Evolutionary conservation across 1,284 basidiomycete genomes (phyloP).

Genomic region (Cryptococcus sp.): DNA sequence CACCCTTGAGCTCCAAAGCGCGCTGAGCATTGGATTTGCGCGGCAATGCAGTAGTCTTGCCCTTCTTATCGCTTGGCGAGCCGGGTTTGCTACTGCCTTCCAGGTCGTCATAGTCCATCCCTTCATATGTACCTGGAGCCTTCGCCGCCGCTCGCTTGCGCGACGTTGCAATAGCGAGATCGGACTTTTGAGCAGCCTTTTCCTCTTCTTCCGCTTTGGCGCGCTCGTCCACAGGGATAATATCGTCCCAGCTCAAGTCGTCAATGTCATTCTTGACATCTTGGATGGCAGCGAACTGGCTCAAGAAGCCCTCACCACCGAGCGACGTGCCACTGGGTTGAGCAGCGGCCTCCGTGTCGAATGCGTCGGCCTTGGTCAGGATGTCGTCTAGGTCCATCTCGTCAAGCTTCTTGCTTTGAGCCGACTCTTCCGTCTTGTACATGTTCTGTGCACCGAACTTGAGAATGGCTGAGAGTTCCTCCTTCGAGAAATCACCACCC

Average conservation of each 20-base stretch:
- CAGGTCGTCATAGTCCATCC: conserved; percentile 81
- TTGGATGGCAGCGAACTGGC: conserved; percentile 92
- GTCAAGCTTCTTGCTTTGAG: conserved; percentile 93
- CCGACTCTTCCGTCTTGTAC: conserved; percentile 95
- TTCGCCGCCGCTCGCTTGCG: conserved; percentile 82
- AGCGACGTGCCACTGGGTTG: conserved; percentile 80
- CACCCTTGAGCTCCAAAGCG: conserved; percentile 84
- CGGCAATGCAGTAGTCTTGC: conserved; percentile 34
- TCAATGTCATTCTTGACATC: conserved; percentile 80
- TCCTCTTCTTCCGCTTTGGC: conserved; percentile 83
- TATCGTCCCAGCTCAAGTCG: conserved; percentile 98
- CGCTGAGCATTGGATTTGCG: conserved; percentile 75
- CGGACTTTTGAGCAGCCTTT: conserved; percentile 52
- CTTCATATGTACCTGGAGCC: conserved; percentile 72
- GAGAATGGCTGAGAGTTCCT: conserved; percentile 96
- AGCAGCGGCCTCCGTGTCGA: conserved; percentile 90
- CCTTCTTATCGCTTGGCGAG: conserved; percentile 53
- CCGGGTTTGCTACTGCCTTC: conserved; percentile 55
- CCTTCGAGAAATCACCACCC: conserved; percentile 85
- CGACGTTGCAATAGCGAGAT: conserved; percentile 58
- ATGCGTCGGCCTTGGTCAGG: conserved; percentile 92
- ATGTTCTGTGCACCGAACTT: conserved; percentile 99
- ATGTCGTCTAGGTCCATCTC: conserved; percentile 99
- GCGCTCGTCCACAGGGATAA: conserved; percentile 92
- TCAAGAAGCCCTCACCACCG: conserved; percentile 94